These are phyloP conservation scores for Irpex lacteus DNA, from an alignment of 1,284 basidiomycete genomes.

Conservation along the genomic window DNA sequence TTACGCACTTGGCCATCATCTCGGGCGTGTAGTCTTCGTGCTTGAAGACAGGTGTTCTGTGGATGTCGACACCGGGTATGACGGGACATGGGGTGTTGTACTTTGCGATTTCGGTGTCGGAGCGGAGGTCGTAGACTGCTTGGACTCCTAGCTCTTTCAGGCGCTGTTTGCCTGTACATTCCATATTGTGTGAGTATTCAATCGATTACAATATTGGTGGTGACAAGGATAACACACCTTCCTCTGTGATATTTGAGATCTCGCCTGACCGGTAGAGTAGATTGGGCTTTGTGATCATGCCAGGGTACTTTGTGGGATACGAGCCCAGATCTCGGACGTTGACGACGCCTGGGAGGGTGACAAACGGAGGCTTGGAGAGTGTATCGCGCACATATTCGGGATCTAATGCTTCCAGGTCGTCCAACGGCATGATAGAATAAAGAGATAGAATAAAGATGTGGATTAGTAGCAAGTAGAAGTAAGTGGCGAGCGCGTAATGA, in stretches of 20 bases:
- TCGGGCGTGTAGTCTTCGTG: conserved; percentile 78
- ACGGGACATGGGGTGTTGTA: conserved; percentile 61
- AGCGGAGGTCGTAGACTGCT: conserved; percentile 70
- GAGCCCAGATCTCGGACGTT: conserved; percentile 71
- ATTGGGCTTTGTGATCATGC: conserved; percentile 51
- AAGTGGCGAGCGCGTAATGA: conserved; percentile 7
- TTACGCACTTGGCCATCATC: conserved; percentile 75
- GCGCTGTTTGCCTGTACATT: conserved; percentile 47
- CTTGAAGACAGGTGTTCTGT: conserved; percentile 64
- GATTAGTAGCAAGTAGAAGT: conserved; percentile 2
- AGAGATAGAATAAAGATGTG: conserved; percentile 1
- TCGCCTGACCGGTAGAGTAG: conserved; percentile 68
- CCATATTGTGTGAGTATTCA: neutral
- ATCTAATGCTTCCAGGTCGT: conserved; percentile 58
- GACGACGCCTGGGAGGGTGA: conserved; percentile 63
- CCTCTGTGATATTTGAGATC: conserved; percentile 60
- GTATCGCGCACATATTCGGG: conserved; percentile 56
- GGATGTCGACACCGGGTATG: conserved; percentile 58
- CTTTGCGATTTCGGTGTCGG: conserved; percentile 72
- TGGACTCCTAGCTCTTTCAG: conserved; percentile 60
- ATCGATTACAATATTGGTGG: too few relatives aligned
- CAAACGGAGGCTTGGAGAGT: conserved; percentile 66
- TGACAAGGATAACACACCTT: conserved; percentile 44
- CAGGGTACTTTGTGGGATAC: conserved; percentile 47
- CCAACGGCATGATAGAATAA: neutral